Evolutionary conservation across 148 eudicot species (phyloP), one percentile per base, ranked within the genome.

Genomic region (Chenopodium suecicum): DNA sequence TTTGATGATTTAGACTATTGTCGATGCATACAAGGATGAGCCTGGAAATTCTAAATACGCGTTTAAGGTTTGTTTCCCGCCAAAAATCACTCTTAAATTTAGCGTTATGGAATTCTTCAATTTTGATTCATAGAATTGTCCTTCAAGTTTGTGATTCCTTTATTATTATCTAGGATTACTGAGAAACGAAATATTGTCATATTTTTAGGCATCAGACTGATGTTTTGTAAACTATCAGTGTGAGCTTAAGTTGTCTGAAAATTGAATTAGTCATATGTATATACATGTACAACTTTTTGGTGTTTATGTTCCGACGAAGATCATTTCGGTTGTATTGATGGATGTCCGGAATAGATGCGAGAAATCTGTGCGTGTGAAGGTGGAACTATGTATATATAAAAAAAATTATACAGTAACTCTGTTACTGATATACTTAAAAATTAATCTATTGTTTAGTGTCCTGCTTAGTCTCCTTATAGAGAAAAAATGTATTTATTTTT

Each of bases 1-100:
- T 86, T 74, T 32, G 34, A 70, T 64, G n/a, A 62, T 65, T 79
- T 73, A 96, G 99, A 93, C 95, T 14, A 92, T 94, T 87, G 89
- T 96, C 72, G 99, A 96, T 62, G 95, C 99, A 70, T 96, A 94
- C 81, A 94, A 94, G 83, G 99, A 96, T 79, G 98, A 94, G 44
- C 84, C 94, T 77, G 92, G 88, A 76, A 96, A 94, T 89, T 86
- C 90, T 19, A 96, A 96, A 84, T 92, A 92, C 73, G 97, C 90
- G 0, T 96, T 91, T 52, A 96, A 96, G 99, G 99, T 94, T 82
- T 58, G 90, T 73, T 81, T 80, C 64, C 64, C 76, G 27, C 62
- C 11, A 14, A 46, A 58, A 37, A 16, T 0, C 31, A 7, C 13
- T 41, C 4, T 46, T 22, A 46, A 20, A 16, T 31, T 75, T 58